Evolutionary conservation across 495 filamentous ascomycete species (phyloP), one percentile per base, ranked within the genome.

Genomic region (Podospora appendiculata): DNA sequence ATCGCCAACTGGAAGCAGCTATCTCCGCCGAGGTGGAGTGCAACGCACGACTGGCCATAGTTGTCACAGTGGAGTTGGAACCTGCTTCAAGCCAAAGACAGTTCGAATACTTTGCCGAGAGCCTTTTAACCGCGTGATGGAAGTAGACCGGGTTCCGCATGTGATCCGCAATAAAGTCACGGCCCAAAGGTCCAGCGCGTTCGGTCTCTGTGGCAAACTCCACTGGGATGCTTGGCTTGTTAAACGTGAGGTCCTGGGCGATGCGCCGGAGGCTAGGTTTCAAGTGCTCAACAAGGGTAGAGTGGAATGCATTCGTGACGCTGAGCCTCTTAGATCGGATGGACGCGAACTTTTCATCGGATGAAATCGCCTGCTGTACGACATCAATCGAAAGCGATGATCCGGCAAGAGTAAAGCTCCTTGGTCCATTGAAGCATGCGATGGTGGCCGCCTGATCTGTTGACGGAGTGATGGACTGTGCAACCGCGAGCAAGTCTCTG

Each of bases 381-480:
- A 47, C 48, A 33, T 70, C 65, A 18, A 78, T 68, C 0, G 65
- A 59, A 3, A 41, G 42, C 0, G 52, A 62, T 8, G 65, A 45
- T 0, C 80, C 80, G 2, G 71, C 76, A 8, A 81, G 47, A 0
- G 70, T 72, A 44, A 75, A 73, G 50, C 67, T 76, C 12, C 58
- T 58, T 2, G 73, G 70, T 0, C 72, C 76, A 54, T 83, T 83
- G 60, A 66, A 74, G 57, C 79, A 83, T 0, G 78, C 77, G 57
- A 81, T 74, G 25, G 25, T 32, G 50, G 53, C 39, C 45, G 25
- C 25, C 25, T 25, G 25, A 2, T 25, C 25, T 3, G 16, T 42
- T 5, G 14, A 13, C n/a, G 3, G 32, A 0, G 8, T 55, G 25
- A 2, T 25, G 25, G 25, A 25, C 25, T 25, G 25, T 25, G 25